These are phyloP conservation scores for Barbarea vulgaris DNA, from an alignment of 345 rosid species.

Conservation along the genomic window DNA sequence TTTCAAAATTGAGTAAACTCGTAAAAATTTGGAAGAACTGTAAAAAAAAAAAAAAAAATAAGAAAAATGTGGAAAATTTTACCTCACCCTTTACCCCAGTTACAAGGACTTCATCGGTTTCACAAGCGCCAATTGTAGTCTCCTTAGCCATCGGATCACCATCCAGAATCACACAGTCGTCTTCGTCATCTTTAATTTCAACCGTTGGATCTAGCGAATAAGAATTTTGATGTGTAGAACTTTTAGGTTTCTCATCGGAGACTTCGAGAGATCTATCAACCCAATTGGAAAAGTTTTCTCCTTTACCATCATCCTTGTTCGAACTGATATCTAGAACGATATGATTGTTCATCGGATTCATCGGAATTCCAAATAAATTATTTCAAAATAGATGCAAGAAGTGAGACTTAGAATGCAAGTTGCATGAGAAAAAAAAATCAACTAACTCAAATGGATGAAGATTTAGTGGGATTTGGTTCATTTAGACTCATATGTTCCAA, in stretches of 20 bases:
- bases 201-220: neutral
- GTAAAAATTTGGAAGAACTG: neutral
- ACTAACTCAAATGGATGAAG: neutral
- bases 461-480: no score
- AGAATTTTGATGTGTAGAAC: no score
- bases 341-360: slow-evolving; percentile 8
- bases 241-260: slow-evolving; percentile 9
- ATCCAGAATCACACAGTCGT: slow-evolving; percentile 36
- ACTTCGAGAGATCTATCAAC: neutral
- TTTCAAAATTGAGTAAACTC: no score
- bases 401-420: neutral
- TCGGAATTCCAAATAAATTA: neutral
- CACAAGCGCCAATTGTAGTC: neutral
- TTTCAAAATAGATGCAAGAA: neutral
- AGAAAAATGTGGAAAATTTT: neutral
- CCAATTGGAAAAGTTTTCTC: neutral
- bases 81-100: slow-evolving; percentile 32
- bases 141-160: slow-evolving; percentile 23
- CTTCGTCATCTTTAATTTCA: neutral
- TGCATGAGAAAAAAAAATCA: neutral
- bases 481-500: no score
- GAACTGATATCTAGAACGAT: slow-evolving; percentile 31
- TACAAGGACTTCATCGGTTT: slow-evolving; percentile 17
- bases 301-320: slow-evolving; percentile 8
- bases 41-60: neutral